phyloP scores from a whole-genome alignment of 306 rosid genomes.

The Cucumis hystrix region DNA sequence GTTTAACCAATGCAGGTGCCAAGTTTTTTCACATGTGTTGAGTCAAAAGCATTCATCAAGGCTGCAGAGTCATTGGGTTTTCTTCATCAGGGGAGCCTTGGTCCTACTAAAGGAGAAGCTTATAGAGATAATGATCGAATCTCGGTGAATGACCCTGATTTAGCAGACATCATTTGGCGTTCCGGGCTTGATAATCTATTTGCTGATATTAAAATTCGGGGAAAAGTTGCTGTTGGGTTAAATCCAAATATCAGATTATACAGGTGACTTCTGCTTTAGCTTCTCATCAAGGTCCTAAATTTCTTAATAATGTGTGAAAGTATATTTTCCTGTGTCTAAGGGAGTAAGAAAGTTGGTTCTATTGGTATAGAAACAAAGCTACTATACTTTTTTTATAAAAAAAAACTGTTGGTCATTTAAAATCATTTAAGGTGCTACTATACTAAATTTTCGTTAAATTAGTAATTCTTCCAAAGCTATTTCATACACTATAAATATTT shows the following conservation, averaged over 20 bases:
- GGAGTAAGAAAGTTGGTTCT: neutral
- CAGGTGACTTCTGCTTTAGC: constrained; percentile 32
- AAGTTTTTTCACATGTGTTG: constrained; percentile 50
- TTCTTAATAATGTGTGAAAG: neutral
- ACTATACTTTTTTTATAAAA: too few relatives aligned
- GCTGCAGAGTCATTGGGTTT: constrained; percentile 66
- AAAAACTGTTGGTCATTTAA: too few relatives aligned
- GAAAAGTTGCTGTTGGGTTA: constrained; percentile 66
- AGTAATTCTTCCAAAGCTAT: too few relatives aligned
- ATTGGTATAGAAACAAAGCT: neutral
- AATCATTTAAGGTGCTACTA: too few relatives aligned
- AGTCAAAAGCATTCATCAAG: constrained; percentile 62
- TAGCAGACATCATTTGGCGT: constrained; percentile 61
- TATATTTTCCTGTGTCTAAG: neutral
- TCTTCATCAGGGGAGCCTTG: constrained; percentile 73
- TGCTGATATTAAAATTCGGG: constrained; percentile 52
- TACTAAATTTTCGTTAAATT: too few relatives aligned
- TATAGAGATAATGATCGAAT: constrained; percentile 76
- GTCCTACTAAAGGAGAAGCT: constrained; percentile 88
- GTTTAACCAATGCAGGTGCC: constrained; percentile 45
- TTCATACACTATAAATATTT: neutral
- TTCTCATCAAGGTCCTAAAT: neutral
- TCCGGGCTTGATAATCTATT: constrained; percentile 59
- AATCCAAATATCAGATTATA: constrained; percentile 80
- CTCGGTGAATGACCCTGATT: constrained; percentile 50